Percentiles rank a stretch among this genome's conserved stretches.
Evolutionary conservation across 768 basidiomycete species (phyloP).

Genomic region (Xanthoconium stramineum): DNA sequence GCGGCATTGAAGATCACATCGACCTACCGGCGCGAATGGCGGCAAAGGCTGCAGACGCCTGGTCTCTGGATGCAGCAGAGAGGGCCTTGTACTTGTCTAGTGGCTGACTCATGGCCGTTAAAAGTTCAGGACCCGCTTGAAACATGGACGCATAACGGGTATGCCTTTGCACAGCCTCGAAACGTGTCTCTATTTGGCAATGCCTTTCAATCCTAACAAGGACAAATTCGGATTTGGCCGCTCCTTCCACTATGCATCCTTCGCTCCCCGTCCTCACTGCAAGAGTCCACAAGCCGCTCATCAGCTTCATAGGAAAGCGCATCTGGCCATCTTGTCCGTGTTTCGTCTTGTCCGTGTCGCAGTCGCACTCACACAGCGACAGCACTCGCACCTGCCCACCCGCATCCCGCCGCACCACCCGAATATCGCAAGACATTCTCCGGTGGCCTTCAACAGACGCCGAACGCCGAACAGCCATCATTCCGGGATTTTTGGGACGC

Average conservation of each 20-base stretch:
- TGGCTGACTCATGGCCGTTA: slow-evolving; percentile 12
- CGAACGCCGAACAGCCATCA: slow-evolving; percentile 15
- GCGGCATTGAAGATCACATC: slow-evolving; percentile 5
- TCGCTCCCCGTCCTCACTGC: slow-evolving; percentile 37
- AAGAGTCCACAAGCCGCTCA: slow-evolving; percentile 55
- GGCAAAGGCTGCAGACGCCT: slow-evolving; percentile 7
- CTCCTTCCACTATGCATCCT: slow-evolving; percentile 26
- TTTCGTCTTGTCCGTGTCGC: background rate
- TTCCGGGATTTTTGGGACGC: slow-evolving; percentile 65
- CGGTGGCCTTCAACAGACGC: slow-evolving; percentile 38
- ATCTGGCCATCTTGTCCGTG: slow-evolving; percentile 44
- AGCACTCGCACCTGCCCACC: slow-evolving; percentile 40
- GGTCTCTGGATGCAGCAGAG: slow-evolving; percentile 7
- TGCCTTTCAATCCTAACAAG: slow-evolving; percentile 18
- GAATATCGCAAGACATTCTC: slow-evolving; percentile 53
- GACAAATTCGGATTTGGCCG: slow-evolving; percentile 15
- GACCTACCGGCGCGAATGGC: slow-evolving; percentile 17
- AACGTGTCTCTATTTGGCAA: slow-evolving; percentile 17
- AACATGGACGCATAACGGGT: background rate
- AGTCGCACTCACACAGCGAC: slow-evolving; percentile 18
- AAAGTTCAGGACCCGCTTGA: background rate
- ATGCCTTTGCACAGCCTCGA: slow-evolving; percentile 17
- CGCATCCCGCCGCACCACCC: slow-evolving; percentile 67
- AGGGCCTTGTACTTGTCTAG: slow-evolving; percentile 20
- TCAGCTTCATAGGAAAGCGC: slow-evolving; percentile 61